Base-by-base conservation (phyloP, 148 eudicot genomes). In the Suaeda aralocaspica region DNA sequence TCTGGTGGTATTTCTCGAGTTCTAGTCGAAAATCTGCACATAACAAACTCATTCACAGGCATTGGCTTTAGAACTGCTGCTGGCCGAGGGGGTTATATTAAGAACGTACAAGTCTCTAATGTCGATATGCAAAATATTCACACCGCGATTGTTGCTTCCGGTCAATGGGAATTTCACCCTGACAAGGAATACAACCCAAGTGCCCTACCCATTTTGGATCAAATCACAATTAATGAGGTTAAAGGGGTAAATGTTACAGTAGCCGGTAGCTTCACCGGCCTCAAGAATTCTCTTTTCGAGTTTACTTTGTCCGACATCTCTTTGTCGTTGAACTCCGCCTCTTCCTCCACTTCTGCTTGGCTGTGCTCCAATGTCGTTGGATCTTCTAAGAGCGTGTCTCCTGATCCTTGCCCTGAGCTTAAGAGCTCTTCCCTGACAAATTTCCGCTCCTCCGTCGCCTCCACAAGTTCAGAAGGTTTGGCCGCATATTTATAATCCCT, bases 81-180 rank as follows among this genome's bases (percentile, higher is more conserved):
- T 39, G 88, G 88, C 42, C 74, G 88, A 73, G 88, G 88, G 5
- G 88, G 85, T 6, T 84, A 77, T 59, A 77, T 84, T 9, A 4
- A 82, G 42, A 72, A 80, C 49, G 77, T 84, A 12, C 44, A 57
- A 9, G 33, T 82, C 16, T 75, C 82, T 0, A 44, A 77, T 52
- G 62, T 82, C 18, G 64, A 46, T 24, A 69, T 84, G 76, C 72
- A 44, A 75, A 77, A 80, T 42, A 75, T 76, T 31, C 39, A 73
- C 52, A 80, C 82, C 0, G 88, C 85, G 2, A 75, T 84, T 30
- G 59, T 67, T 29, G 85, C 85, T n/a, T 74, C 72, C 1, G 85
- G 85, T 13, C 78, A 77, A 53, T 74, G 81, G 50, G 75, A 62
- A 33, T 44, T 58, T 25, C 88, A 84, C 58, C 85, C 88, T 0